Conservation (phyloP, 2,329 filamentous ascomycete species). For the Rasamsonia emersonii region DNA sequence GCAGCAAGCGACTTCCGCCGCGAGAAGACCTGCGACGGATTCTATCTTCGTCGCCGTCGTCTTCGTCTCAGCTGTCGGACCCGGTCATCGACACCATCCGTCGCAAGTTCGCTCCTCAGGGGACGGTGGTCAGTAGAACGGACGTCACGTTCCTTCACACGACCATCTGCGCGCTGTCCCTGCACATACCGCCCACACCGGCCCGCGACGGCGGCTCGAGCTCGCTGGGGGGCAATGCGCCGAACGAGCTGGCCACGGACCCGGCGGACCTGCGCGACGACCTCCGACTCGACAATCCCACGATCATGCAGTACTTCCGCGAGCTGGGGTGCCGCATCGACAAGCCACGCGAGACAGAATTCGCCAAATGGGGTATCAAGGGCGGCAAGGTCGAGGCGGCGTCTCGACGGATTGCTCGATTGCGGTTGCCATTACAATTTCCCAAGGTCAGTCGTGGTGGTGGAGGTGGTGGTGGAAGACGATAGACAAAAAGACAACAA, state of each 20-base stretch:
- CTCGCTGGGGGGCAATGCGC: constrained; percentile 25
- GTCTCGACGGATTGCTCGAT: constrained; percentile 51
- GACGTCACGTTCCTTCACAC: constrained; percentile 37
- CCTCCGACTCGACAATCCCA: constrained; percentile 29
- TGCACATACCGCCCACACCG: constrained; percentile 37
- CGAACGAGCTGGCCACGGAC: constrained; percentile 34
- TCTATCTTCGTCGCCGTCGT: constrained; percentile 20
- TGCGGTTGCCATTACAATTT: constrained; percentile 73
- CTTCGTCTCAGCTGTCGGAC: constrained; percentile 21
- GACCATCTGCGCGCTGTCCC: constrained; percentile 37
- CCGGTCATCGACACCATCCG: constrained; percentile 33
- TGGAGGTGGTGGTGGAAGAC: constrained; percentile 17
- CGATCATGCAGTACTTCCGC: constrained; percentile 33
- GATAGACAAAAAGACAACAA: not conserved
- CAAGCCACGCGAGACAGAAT: constrained; percentile 32
- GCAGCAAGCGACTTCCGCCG: constrained; percentile 32
- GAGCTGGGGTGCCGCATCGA: constrained; percentile 39
- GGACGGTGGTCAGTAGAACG: constrained; percentile 26
- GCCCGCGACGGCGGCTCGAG: constrained; percentile 27
- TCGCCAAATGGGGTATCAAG: constrained; percentile 38
- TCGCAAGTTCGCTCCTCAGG: constrained; percentile 32
- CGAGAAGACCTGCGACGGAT: constrained; percentile 32
- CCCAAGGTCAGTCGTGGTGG: constrained; percentile 52
- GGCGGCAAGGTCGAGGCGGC: constrained; percentile 53
- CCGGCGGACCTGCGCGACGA: constrained; percentile 38